Percentiles rank a stretch among this genome's conserved stretches.
phyloP scores from a whole-genome alignment of 805 yeast species.

The Candida glaebosa region DNA sequence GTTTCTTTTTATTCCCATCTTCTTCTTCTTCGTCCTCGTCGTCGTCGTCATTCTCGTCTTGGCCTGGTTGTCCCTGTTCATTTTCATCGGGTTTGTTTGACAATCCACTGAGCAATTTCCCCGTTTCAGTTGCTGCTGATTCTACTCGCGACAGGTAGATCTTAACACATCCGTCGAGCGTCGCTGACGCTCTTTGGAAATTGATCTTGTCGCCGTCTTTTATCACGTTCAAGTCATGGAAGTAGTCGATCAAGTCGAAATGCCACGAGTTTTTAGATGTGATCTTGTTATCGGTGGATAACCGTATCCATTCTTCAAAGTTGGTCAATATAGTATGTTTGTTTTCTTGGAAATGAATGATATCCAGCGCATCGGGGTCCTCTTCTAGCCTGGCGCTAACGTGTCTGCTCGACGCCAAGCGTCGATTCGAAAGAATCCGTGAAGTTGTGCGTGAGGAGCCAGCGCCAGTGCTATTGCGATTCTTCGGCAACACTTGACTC shows the following conservation, averaged over 20 bases:
- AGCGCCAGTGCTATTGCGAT: background rate
- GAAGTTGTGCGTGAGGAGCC: background rate
- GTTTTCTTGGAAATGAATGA: constrained; percentile 40
- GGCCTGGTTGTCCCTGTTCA: constrained; percentile 11
- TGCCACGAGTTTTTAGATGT: constrained; percentile 49
- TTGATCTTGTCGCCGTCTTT: constrained; percentile 55
- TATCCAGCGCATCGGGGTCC: constrained; percentile 20
- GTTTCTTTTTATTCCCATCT: constrained; percentile 16
- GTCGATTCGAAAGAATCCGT: constrained; percentile 8
- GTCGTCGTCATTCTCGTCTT: constrained; percentile 13
- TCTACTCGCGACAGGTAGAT: constrained; percentile 89
- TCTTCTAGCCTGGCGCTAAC: constrained; percentile 16
- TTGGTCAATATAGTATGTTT: constrained; percentile 39
- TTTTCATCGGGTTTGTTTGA: constrained; percentile 36
- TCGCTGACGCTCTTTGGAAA: constrained; percentile 87
- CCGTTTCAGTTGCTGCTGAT: constrained; percentile 88
- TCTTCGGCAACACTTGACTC: constrained; percentile 4
- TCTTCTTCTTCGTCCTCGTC: constrained; percentile 15
- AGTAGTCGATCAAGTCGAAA: constrained; percentile 49
- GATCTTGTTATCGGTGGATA: constrained; percentile 47
- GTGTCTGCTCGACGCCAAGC: constrained; percentile 13
- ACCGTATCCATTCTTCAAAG: constrained; percentile 50
- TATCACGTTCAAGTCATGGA: constrained; percentile 47
- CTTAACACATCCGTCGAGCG: constrained; percentile 92
- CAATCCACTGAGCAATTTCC: constrained; percentile 73